phyloP scores from a whole-genome alignment of 179 eudicot species.

The Heliamphora ciliata region DNA sequence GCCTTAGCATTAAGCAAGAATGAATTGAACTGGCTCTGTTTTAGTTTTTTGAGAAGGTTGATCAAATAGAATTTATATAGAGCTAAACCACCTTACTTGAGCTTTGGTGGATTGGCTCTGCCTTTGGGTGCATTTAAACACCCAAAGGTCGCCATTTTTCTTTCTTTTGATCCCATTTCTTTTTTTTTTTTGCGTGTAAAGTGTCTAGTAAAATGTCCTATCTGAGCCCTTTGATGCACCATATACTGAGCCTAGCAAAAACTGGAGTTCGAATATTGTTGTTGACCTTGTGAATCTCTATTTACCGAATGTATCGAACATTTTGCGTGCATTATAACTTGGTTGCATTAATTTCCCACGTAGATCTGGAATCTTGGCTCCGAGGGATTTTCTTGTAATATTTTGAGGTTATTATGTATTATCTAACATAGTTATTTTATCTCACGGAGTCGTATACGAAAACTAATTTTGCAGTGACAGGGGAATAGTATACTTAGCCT shows the following conservation, averaged over 20 bases:
- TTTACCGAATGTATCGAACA: background rate
- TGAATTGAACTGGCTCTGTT: background rate
- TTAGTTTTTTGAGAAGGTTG: background rate
- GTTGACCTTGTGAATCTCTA: background rate
- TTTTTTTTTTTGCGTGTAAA: background rate
- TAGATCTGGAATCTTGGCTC: background rate
- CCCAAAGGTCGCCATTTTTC: background rate
- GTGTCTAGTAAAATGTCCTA: background rate
- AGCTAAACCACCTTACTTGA: background rate
- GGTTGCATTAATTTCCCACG: background rate
- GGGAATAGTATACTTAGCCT: slow-evolving; percentile 81
- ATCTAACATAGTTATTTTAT: background rate
- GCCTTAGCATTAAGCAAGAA: background rate
- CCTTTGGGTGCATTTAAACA: background rate
- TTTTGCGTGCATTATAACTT: background rate
- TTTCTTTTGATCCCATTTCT: background rate
- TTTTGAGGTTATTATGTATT: background rate
- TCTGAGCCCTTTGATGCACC: background rate
- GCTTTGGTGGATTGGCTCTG: background rate
- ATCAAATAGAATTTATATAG: background rate
- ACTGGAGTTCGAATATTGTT: background rate
- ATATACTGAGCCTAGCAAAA: background rate
- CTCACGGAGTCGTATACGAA: slow-evolving; percentile 18
- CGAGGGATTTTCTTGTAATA: background rate
- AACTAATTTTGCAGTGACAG: slow-evolving; percentile 39